Evolutionary conservation across 2,329 filamentous ascomycete genomes (phyloP).

Genomic region (Zelopaecilomyces penicillatus): DNA sequence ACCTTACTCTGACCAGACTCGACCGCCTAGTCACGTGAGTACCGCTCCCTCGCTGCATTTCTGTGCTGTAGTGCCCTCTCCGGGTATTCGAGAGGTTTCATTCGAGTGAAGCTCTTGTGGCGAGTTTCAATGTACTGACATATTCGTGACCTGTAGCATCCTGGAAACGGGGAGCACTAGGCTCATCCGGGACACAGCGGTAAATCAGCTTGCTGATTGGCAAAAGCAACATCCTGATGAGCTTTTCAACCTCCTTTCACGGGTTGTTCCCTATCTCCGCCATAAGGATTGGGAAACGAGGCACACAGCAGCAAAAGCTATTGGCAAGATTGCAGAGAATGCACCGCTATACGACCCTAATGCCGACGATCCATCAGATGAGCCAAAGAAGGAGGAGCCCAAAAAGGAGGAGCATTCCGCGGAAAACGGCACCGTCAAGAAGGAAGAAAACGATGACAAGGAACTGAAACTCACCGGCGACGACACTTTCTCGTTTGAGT

Average conservation of each 20-base stretch:
- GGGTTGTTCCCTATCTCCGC: conserved; percentile 89
- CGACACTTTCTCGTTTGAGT: conserved; percentile 62
- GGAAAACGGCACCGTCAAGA: conserved; percentile 43
- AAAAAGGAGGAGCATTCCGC: conserved; percentile 30
- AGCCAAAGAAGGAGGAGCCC: conserved; percentile 32
- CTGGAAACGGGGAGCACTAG: conserved; percentile 96
- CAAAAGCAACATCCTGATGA: conserved; percentile 98
- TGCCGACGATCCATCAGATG: conserved; percentile 50
- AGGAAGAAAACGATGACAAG: conserved; percentile 55
- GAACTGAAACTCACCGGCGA: conserved; percentile 36
- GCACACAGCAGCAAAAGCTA: conserved; percentile 84
- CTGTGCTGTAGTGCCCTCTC: neutral
- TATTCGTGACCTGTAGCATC: conserved; percentile 47
- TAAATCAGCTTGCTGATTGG: conserved; percentile 92
- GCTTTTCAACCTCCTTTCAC: conserved; percentile 85
- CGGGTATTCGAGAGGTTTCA: no score
- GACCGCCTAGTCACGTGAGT: conserved; percentile 83
- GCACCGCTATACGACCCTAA: conserved; percentile 86
- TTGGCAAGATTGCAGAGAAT: conserved; percentile 89
- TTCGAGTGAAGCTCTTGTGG: no score
- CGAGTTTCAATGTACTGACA: no score
- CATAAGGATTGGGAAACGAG: conserved; percentile 97
- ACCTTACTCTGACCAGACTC: conserved; percentile 44
- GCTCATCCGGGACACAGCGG: conserved; percentile 92
- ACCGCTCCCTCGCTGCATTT: no score